Evolutionary conservation across 2,329 filamentous ascomycete species (phyloP), one percentile per base, ranked within the genome.

Genomic region (Xylariaceae sp.): DNA sequence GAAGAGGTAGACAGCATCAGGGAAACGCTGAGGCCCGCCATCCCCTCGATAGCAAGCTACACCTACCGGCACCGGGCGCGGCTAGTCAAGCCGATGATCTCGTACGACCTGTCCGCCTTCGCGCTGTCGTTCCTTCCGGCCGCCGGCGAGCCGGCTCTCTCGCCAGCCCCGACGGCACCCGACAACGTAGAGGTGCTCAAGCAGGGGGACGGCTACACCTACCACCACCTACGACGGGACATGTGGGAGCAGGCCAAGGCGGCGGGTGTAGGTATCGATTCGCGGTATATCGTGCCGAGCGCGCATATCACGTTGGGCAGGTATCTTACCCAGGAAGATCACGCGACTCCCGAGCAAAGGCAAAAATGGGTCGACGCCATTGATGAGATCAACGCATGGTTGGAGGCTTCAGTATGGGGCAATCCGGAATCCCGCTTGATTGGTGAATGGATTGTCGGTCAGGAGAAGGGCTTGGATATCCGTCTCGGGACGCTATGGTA

Each of bases 41-140:
- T 90, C 37, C 76, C 81, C 7, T 68, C 75, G 9, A 83, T 96
- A 61, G 83, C 85, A 4, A 83, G 87, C 67, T 87, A 88, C 68
- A 86, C 89, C 0, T 80, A 82, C 66, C 71, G 75, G 3, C 87
- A 92, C 70, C 86, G 89, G 44, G 78, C 89, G 1, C 85, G 90
- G 10, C 84, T 97, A 2, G 84, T 96, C 57, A 95, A 89, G 72
- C 93, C 93, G 1, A 80, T 89, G 70, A 72, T 98, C 44, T 91
- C 90, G 20, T 96, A 89, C 69, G 93, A 98, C 70, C 83, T 90
- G 1, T 88, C 91, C 4, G 93, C 92, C 16, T 80, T 97, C 52
- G 93, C 93, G 1, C 75, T 98, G 32, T 95, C 90, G 21, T 97
- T 96, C 73, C 77, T 97, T 1, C 93, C 93, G 0, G 91, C 90